Percentiles rank a stretch among this genome's conserved stretches.
Evolutionary conservation across 805 yeast species (phyloP).

Genomic region (Babjeviella inositovora): DNA sequence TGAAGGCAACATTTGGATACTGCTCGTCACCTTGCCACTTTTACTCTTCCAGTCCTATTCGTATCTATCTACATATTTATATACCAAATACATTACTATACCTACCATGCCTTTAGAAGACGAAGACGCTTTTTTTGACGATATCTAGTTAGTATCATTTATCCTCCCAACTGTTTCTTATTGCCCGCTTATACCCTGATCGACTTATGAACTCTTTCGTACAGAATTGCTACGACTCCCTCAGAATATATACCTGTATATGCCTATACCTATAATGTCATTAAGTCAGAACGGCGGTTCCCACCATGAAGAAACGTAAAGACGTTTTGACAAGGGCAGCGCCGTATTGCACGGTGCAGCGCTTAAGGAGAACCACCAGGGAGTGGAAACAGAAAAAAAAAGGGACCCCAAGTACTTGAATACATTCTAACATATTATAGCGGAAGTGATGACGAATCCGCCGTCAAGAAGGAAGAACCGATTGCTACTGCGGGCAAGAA

Average conservation of each 20-base stretch:
- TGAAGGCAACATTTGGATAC: too few species aligned
- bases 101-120: slow-evolving; percentile 77
- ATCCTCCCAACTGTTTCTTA: slow-evolving; percentile 1
- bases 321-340: slow-evolving; percentile 1
- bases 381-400: slow-evolving; percentile 2
- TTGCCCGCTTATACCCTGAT: slow-evolving; percentile 7
- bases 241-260: slow-evolving; percentile 3
- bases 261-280: too few species aligned
- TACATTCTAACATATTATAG: slow-evolving; percentile 3
- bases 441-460: too few species aligned
- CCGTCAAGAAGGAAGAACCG: slow-evolving; percentile 2
- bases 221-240: slow-evolving; percentile 8
- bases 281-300: slow-evolving; percentile 7
- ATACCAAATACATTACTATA: too few species aligned
- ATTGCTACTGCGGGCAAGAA: slow-evolving; percentile 5
- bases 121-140: slow-evolving; percentile 90
- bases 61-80: too few species aligned
- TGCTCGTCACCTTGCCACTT: too few species aligned
- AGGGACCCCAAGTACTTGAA: slow-evolving; percentile 1
- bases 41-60: too few species aligned
- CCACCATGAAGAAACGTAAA: slow-evolving; percentile 5
- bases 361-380: slow-evolving; percentile 2
- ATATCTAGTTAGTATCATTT: slow-evolving; percentile 42
- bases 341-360: slow-evolving; percentile 1
- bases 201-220: slow-evolving; percentile 10